phyloP scores from a whole-genome alignment of 352 stramenopile genomes.

The Elongisporangium anandrum region DNA sequence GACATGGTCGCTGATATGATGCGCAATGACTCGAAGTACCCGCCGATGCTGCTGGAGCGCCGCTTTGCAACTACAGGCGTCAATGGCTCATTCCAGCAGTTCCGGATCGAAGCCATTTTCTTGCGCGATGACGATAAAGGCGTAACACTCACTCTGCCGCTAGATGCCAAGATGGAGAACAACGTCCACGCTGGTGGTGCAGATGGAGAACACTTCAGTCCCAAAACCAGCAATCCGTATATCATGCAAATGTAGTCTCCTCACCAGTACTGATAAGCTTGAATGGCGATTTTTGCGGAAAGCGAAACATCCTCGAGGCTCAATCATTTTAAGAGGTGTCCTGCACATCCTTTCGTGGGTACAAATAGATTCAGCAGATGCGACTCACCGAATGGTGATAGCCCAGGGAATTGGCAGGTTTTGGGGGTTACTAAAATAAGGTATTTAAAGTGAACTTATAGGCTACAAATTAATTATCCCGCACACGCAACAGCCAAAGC shows the following conservation, averaged over 20 bases:
- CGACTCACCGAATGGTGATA: too few species aligned
- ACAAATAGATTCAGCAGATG: too few species aligned
- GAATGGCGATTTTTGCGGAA: too few species aligned
- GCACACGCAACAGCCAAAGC: too few species aligned
- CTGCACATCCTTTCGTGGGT: too few species aligned
- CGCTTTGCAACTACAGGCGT: neutral
- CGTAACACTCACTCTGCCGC: neutral
- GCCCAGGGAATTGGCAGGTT: too few species aligned
- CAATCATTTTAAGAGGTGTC: too few species aligned
- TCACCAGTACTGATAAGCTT: neutral
- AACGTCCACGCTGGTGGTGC: neutral
- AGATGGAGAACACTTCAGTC: neutral
- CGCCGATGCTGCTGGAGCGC: neutral
- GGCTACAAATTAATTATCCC: too few species aligned
- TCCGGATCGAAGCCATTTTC: neutral
- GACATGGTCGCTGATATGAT: neutral
- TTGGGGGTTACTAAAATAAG: too few species aligned
- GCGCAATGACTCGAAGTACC: neutral
- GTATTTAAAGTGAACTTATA: too few species aligned
- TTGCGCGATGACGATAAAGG: neutral
- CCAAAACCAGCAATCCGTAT: neutral
- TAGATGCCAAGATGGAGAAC: neutral
- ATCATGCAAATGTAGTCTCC: neutral
- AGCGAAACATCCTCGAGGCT: too few species aligned
- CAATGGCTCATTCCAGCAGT: neutral